Base-by-base conservation (phyloP, 1,139 yeast species). In the Sugiyamaella xylanicola region DNA sequence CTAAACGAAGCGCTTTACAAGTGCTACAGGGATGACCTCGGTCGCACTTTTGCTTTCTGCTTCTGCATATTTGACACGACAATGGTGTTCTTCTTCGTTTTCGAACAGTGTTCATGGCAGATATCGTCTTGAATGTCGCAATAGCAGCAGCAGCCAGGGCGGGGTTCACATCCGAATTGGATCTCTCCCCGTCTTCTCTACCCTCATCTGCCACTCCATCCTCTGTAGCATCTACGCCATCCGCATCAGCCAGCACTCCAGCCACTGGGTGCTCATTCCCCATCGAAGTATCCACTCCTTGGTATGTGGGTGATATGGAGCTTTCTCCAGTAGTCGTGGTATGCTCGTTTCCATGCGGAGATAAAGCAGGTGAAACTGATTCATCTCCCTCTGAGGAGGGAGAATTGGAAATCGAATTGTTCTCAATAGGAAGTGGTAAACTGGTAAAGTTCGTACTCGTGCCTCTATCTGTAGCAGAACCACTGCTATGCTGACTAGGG, bases 21-120 rank as follows among this genome's bases (percentile, higher is more conserved):
- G 66, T 62, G 9, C 59, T 50, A 48, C 67, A 64, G 9, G 67
- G 67, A 20, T 57, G 58, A 25, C 56, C 57, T 2, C 66, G 56
- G 54, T 64, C 65, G 51, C 67, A 64, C 56, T 63, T 64, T 29
- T 63, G 59, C 43, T 64, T 64, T 15, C 66, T 55, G 35, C 61
- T 56, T 25, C 67, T 56, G 52, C 67, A 64, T 2, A 61, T 58
- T 37, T 61, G 62, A 51, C 67, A 64, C 1, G 66, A 63, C 17
- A 61, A 54, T 2, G 67, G 65, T 1, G 62, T 56, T 35, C 67
- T 51, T 40, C 63, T 48, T 2, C 67, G 53, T 29, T 56, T 58
- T 22, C 51, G 44, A 29, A 49, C 46, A 22, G 46, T 49, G 29
- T 41, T 42, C 42, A 42, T 41, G 32, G 53, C 47, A 2, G 53